Evolutionary conservation across 139 green algal genomes (phyloP), one percentile per base, ranked within the genome.

Genomic region (Micractinium sp.): DNA sequence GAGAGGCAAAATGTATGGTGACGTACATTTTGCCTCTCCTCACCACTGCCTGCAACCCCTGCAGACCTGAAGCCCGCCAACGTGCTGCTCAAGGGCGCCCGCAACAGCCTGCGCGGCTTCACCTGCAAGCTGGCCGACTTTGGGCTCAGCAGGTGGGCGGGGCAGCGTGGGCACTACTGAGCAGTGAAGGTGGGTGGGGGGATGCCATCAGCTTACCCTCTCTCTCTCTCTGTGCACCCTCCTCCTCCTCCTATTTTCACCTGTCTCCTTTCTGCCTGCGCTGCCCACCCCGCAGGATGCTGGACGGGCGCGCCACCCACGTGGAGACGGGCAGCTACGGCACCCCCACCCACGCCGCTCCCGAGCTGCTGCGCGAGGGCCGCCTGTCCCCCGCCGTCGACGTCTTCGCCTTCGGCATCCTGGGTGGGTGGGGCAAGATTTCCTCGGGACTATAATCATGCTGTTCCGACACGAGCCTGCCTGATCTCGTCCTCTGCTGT

Each of bases 21-120:
- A 16, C 47, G 47, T 56, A 9, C 7, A 9, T 9, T 5, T 9
- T 56, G 7, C 19, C 63, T 71, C 63, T 71, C 63, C 63, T 71
- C 63, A 36, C 69, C 69, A 79, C 73, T 22, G 0, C n/a, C 33
- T 15, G 33, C 35, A 2, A 56, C 16, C 75, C 35, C 35, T 14
- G 33, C 53, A 71, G 93, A 96, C 78, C 90, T 96, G 36, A 95
- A 95, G 88, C 88, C 89, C 22, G 88, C 88, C 75, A 95, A 95
- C 87, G 91, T 94, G 71, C 89, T 95, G 74, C 85, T 95, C 2
- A 94, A 94, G 85, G 89, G 80, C 15, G 87, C 93, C 33, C 80
- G 85, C 80, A 89, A 81, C 23, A 90, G 92, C 76, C 22, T 80
- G 15, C 87, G 91, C n/a, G 92, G 92, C 29, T 94, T 89, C 38